Conservation (phyloP, 192 early-diverging fungal genomes). For the Gigaspora rosea region DNA sequence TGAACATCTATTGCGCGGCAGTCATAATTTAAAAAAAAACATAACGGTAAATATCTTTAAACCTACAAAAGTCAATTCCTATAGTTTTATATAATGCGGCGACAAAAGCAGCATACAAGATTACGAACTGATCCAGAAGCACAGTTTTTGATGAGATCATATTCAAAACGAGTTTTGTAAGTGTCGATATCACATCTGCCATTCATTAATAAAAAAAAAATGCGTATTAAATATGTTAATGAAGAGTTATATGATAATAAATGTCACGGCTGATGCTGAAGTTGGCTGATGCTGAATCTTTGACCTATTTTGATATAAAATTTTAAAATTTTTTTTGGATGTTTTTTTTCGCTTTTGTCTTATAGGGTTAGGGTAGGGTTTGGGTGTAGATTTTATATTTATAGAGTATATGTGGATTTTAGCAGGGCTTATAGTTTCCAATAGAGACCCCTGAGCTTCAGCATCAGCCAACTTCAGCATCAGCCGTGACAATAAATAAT, state of each 20-base stretch:
- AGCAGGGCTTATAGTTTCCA: too few species aligned
- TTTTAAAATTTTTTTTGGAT: too few species aligned
- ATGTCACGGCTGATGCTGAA: too few species aligned
- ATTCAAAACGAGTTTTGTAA: slow-evolving; percentile 74
- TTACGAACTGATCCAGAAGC: slow-evolving; percentile 89
- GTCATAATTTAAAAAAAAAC: background rate
- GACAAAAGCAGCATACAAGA: slow-evolving; percentile 86
- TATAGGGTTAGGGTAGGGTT: too few species aligned
- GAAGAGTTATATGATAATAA: background rate
- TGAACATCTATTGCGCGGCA: background rate
- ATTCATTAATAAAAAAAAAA: slow-evolving; percentile 48
- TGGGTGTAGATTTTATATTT: too few species aligned
- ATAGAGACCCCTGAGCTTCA: too few species aligned
- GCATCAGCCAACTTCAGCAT: too few species aligned
- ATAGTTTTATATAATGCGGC: slow-evolving; percentile 76
- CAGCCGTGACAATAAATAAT: too few species aligned
- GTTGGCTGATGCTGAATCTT: too few species aligned
- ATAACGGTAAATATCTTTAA: background rate
- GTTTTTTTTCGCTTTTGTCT: too few species aligned
- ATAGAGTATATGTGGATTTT: too few species aligned
- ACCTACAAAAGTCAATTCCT: slow-evolving; percentile 83
- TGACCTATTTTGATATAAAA: too few species aligned
- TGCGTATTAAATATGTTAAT: background rate
- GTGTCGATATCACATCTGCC: slow-evolving; percentile 85
- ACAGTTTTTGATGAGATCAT: slow-evolving; percentile 82